Evolutionary conservation across 768 basidiomycete genomes (phyloP).

Genomic region (Amanita thiersii): DNA sequence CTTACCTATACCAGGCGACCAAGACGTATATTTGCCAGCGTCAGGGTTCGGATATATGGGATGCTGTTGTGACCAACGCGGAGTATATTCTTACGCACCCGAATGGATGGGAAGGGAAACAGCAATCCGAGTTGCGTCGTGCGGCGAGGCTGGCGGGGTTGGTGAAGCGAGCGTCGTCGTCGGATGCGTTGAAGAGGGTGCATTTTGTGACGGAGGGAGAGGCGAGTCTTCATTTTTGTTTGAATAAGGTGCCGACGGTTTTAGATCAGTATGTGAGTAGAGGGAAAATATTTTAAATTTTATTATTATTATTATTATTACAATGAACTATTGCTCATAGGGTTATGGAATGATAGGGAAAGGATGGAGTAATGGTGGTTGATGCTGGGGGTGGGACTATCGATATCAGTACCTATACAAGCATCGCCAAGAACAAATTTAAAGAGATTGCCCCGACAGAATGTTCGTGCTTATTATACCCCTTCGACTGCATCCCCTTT

Average conservation of each 20-base stretch:
- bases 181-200: conserved; percentile 27
- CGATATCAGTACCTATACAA: conserved; percentile 6
- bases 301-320: no score
- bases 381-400: conserved; percentile 8
- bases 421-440: neutral
- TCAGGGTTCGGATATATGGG: conserved; percentile 12
- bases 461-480: neutral
- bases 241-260: conserved; percentile 28
- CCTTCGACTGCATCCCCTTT: no score
- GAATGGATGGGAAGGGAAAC: conserved; percentile 47
- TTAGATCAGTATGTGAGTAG: conserved; percentile 17
- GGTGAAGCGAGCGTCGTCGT: conserved; percentile 21
- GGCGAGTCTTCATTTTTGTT: conserved; percentile 44
- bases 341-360: neutral
- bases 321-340: neutral
- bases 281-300: neutral
- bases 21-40: conserved; percentile 28
- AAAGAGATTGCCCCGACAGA: conserved; percentile 4
- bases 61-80: conserved; percentile 19
- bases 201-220: conserved; percentile 50
- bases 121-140: conserved; percentile 39
- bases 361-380: neutral
- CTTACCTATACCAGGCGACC: conserved; percentile 30
- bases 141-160: conserved; percentile 40
- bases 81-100: conserved; percentile 41